These are phyloP conservation scores for Coleophoma cylindrospora DNA, from an alignment of 2,329 filamentous ascomycete genomes.

Conservation along the genomic window DNA sequence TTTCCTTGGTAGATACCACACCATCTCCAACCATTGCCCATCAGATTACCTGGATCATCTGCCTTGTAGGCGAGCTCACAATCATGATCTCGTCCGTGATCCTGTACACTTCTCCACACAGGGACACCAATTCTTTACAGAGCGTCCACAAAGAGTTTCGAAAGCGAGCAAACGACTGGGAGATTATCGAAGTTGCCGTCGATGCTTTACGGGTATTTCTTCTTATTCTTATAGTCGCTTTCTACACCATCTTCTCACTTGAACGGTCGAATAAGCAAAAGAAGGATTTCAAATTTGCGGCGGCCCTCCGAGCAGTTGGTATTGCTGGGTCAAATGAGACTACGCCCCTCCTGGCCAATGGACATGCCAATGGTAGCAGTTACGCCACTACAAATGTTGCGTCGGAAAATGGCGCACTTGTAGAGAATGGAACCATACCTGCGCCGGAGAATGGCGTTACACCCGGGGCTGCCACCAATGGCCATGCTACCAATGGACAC, in stretches of 20 bases:
- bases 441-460: constrained; percentile 25
- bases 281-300: constrained; percentile 20
- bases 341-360: constrained; percentile 55
- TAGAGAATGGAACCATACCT: constrained; percentile 26
- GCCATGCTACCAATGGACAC: constrained; percentile 39
- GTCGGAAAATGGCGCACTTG: constrained; percentile 26
- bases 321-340: constrained; percentile 43
- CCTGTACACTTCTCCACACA: constrained; percentile 64
- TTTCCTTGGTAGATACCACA: constrained; percentile 79
- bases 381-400: constrained; percentile 29
- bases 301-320: constrained; percentile 22
- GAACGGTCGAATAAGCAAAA: constrained; percentile 17
- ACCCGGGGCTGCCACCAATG: constrained; percentile 43
- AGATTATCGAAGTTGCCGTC: constrained; percentile 60
- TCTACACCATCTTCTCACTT: constrained; percentile 52
- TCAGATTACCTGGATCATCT: constrained; percentile 72
- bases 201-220: constrained; percentile 65
- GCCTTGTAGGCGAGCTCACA: constrained; percentile 65
- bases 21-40: constrained; percentile 78
- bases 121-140: constrained; percentile 41
- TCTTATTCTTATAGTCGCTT: constrained; percentile 44
- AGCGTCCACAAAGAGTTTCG: constrained; percentile 31
- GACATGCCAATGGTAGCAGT: constrained; percentile 23
- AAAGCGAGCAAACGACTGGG: constrained; percentile 44
- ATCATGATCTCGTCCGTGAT: constrained; percentile 66